Evolutionary conservation across 345 rosid genomes (phyloP), one percentile per base, ranked within the genome.

Genomic region (Euphorbia peplus): DNA sequence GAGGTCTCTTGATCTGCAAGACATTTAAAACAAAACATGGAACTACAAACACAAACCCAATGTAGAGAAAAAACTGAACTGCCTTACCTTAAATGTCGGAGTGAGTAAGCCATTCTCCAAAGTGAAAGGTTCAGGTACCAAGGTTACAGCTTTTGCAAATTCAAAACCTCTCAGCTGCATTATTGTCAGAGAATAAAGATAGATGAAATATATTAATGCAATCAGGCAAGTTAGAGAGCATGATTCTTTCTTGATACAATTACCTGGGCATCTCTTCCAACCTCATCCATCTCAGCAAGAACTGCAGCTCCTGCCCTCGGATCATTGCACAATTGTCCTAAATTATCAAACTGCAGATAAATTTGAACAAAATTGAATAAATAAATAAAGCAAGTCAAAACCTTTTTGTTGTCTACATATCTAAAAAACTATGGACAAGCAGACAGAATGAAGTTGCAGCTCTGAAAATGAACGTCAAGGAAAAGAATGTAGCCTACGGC

Each of bases 1-100:
- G 97, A 47, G 90, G 90, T 74, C 97, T 80, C 84, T 93, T 93
- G 74, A 93, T 73, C 97, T 90, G 83, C 60, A 70, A 41, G n/a
- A 66, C 24, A n/a, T 21, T 41, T 41, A 68, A 66, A 35, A 39
- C 62, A 64, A 26, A 59, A 55, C 50, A 53, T n/a, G 15, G 15
- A 42, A 42, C 11, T 13, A 8, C 3, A 42, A 42, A 42, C 3
- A 57, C 14, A n/a, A n/a, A n/a, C n/a, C n/a, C n/a, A n/a, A n/a
- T n/a, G n/a, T n/a, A n/a, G n/a, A 22, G 19, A 39, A 13, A 39
- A 70, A 1, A 1, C 7, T 24, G 22, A 67, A 54, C 35, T 57
- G 9, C 8, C 15, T 68, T 80, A 88, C 97, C 90, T 90, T 90
- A 67, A 89, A 89, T 46, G 98, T 93, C 41, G 96, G 93, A 39